These are phyloP conservation scores for Craterostigma plantagineum DNA, from an alignment of 257 asterid species.

Conservation along the genomic window DNA sequence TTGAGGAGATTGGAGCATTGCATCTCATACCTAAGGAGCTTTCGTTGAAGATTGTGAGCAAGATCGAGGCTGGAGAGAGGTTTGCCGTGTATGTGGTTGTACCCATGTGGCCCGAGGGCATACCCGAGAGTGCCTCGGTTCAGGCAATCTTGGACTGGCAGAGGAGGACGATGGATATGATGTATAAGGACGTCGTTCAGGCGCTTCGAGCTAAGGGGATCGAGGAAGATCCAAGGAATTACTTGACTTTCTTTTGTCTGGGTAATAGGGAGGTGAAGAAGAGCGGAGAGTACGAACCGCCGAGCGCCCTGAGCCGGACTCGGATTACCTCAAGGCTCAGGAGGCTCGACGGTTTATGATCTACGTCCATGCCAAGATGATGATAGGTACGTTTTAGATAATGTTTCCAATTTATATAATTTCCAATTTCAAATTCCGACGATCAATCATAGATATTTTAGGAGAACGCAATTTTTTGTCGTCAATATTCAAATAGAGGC, in stretches of 20 bases:
- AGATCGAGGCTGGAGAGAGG: conserved; percentile 88
- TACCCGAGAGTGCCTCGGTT: conserved; percentile 87
- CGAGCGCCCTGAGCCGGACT: conserved; percentile 63
- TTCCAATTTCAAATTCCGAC: no score
- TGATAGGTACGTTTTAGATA: conserved; percentile 40
- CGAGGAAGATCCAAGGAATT: conserved; percentile 72
- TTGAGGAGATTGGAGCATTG: conserved; percentile 72
- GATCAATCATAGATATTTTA: no score
- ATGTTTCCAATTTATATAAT: no score
- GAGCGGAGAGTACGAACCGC: conserved; percentile 77
- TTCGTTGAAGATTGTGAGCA: conserved; percentile 65
- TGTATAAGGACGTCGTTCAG: conserved; percentile 63
- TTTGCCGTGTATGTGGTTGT: conserved; percentile 69
- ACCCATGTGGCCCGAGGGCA: conserved; percentile 97
- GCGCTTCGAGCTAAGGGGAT: conserved; percentile 68
- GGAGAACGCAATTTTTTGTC: no score
- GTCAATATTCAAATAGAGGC: no score
- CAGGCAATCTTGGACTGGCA: conserved; percentile 97
- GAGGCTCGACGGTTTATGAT: conserved; percentile 96
- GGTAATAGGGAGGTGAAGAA: conserved; percentile 79
- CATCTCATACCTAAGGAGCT: conserved; percentile 85
- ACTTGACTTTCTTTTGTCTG: conserved; percentile 75
- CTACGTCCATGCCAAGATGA: conserved; percentile 91
- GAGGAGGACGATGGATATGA: conserved; percentile 85
- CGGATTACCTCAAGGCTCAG: conserved; percentile 74